Evolutionary conservation across 106 monocot genomes (phyloP).

Genomic region (Dioscorea zingiberensis): DNA sequence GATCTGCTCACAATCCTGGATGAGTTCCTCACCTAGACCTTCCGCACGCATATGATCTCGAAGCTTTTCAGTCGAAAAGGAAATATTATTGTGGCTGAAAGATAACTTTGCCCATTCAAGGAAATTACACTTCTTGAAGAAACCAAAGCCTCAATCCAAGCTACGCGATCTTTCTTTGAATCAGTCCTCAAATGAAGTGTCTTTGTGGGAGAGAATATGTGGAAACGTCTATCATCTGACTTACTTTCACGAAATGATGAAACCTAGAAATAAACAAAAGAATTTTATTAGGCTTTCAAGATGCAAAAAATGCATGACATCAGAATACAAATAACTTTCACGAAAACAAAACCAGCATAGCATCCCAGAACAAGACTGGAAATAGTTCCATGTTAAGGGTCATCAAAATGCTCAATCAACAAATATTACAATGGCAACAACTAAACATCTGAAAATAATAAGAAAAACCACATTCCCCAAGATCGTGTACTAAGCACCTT

Average conservation of each 20-base stretch:
- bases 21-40: conserved; percentile 52
- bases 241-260: conserved; percentile 82
- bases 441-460: neutral
- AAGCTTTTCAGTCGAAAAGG: conserved; percentile 76
- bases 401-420: too few species aligned
- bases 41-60: conserved; percentile 67
- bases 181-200: conserved; percentile 73
- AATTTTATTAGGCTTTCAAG: neutral
- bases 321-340: too few species aligned
- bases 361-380: too few species aligned
- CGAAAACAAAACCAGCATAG: too few species aligned
- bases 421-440: too few species aligned
- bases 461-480: neutral
- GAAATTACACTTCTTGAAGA: conserved; percentile 47
- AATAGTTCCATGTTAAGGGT: too few species aligned
- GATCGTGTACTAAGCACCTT: neutral
- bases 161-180: conserved; percentile 66
- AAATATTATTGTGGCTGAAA: conserved; percentile 29
- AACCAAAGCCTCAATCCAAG: conserved; percentile 86
- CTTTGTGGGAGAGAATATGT: conserved; percentile 82
- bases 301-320: neutral
- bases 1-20: conserved; percentile 83
- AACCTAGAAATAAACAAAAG: conserved; percentile 28
- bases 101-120: conserved; percentile 25
- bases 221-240: conserved; percentile 74